phyloP scores from a whole-genome alignment of 129 eudicot genomes.

The Centella asiatica region DNA sequence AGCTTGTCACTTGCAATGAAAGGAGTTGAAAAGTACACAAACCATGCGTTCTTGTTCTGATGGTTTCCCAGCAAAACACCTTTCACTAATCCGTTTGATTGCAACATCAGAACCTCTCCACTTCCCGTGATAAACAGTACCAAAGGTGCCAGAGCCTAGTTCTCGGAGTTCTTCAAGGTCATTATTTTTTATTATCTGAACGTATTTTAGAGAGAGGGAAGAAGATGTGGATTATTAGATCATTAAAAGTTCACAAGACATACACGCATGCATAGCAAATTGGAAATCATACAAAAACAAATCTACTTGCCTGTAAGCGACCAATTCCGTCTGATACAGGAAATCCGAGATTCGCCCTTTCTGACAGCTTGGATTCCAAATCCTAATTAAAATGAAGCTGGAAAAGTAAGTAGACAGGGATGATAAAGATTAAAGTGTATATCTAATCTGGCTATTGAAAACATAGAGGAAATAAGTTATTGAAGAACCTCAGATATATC shows the following conservation, averaged over 20 bases:
- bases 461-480: slow-evolving; percentile 6
- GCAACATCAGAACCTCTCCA: slow-evolving; percentile 99
- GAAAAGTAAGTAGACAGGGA: background rate
- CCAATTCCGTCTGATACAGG: slow-evolving; percentile 74
- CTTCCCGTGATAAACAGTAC: slow-evolving; percentile 92
- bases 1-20: background rate
- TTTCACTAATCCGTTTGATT: slow-evolving; percentile 74
- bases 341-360: slow-evolving; percentile 55
- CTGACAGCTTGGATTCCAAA: slow-evolving; percentile 47
- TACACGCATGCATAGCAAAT: background rate
- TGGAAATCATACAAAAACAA: background rate
- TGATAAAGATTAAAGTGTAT: background rate
- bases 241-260: background rate
- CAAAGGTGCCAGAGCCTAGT: slow-evolving; percentile 93
- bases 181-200: slow-evolving; percentile 64
- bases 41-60: slow-evolving; percentile 95
- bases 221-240: background rate
- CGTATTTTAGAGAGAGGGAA: background rate
- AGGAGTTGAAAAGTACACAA: too few relatives aligned
- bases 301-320: slow-evolving; percentile 61
- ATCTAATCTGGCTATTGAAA: background rate
- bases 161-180: slow-evolving; percentile 95
- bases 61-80: slow-evolving; percentile 89
- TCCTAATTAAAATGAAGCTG: slow-evolving; percentile 30
- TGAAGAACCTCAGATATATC: slow-evolving; percentile 48